Percentiles rank a stretch among this genome's conserved stretches.
These are phyloP conservation scores for Nothophoma quercina DNA, from an alignment of 2,329 filamentous ascomycete species.

Conservation along the genomic window DNA sequence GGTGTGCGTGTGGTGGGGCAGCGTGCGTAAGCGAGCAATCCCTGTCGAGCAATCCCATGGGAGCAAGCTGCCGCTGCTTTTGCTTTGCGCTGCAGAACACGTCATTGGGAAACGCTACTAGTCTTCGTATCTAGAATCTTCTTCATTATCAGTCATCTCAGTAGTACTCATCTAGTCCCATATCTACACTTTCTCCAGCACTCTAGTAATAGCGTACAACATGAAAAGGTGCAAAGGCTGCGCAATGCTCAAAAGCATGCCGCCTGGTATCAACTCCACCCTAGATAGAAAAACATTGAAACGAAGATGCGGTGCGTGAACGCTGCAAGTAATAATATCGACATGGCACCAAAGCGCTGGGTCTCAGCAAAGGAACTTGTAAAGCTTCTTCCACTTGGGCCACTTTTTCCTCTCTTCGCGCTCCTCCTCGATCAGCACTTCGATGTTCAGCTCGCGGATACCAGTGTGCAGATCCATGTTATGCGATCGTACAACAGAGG, in stretches of 20 bases:
- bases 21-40: not conserved
- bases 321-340: conserved; percentile 22
- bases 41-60: no score
- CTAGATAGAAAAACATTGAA: conserved; percentile 5
- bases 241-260: conserved; percentile 35
- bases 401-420: conserved; percentile 69
- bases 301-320: conserved; percentile 17
- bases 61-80: no score
- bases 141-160: not conserved
- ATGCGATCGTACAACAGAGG: conserved; percentile 68
- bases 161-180: not conserved
- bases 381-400: conserved; percentile 59
- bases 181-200: conserved; percentile 11
- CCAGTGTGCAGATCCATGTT: conserved; percentile 92
- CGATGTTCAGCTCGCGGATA: conserved; percentile 82
- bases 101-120: no score
- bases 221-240: conserved; percentile 31
- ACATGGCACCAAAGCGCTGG: conserved; percentile 5
- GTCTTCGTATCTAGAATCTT: no score
- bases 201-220: conserved; percentile 15
- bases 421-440: conserved; percentile 81
- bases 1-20: not conserved
- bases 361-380: conserved; percentile 57
- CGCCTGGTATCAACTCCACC: conserved; percentile 42
- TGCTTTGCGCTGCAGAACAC: no score